phyloP scores from a whole-genome alignment of 2,329 filamentous ascomycete species.

The Epichloe baconii region DNA sequence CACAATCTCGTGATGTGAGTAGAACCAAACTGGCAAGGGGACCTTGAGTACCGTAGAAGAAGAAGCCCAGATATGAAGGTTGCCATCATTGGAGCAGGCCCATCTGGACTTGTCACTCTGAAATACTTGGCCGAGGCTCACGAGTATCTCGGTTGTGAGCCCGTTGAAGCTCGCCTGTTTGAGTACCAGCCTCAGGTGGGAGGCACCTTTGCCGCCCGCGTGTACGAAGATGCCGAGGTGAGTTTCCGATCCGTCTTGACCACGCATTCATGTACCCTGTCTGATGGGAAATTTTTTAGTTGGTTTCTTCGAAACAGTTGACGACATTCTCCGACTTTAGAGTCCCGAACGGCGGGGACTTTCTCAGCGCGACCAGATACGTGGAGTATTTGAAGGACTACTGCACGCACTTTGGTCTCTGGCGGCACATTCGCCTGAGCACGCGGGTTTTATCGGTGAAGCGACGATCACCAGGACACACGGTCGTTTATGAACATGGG shows the following conservation, averaged over 20 bases:
- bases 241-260: neutral
- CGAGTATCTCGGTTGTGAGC: conserved; percentile 16
- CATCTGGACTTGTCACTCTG: conserved; percentile 23
- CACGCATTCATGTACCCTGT: neutral
- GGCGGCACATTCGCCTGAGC: conserved; percentile 21
- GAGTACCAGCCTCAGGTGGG: conserved; percentile 27
- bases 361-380: conserved; percentile 25
- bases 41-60: neutral
- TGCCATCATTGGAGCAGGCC: conserved; percentile 24
- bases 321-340: conserved; percentile 34
- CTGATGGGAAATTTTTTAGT: conserved; percentile 8
- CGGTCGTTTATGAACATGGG: neutral
- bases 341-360: conserved; percentile 23
- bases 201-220: conserved; percentile 28
- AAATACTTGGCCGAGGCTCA: conserved; percentile 22
- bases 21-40: too few relatives aligned
- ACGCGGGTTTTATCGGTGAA: conserved; percentile 17
- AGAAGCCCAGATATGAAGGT: conserved; percentile 13
- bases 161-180: conserved; percentile 27
- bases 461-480: conserved; percentile 5
- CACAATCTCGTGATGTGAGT: too few relatives aligned
- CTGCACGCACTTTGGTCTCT: conserved; percentile 23
- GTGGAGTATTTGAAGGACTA: conserved; percentile 28
- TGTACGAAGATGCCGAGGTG: conserved; percentile 30
- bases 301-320: conserved; percentile 34